Conservation (phyloP, 306 rosid species). For the Cucumis melo region DNA sequence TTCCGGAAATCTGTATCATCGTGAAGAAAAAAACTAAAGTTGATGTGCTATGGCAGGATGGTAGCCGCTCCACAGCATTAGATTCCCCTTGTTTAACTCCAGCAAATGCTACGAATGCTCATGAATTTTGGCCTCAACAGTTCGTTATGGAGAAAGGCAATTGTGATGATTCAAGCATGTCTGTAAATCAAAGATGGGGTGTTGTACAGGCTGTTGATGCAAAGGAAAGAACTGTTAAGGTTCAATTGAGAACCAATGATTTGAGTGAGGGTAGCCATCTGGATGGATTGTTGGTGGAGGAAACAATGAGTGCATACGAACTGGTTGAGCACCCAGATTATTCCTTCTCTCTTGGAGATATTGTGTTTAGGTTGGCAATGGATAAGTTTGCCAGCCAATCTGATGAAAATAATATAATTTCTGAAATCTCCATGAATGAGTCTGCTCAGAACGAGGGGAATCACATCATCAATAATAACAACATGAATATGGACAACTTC, state of each 20-base stretch:
- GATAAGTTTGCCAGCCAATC: constrained; percentile 37
- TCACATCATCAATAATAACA: constrained; percentile 20
- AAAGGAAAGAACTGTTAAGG: constrained; percentile 69
- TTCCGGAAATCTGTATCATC: constrained; percentile 43
- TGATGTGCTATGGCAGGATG: constrained; percentile 83
- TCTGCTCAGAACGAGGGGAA: constrained; percentile 20
- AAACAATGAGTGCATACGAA: constrained; percentile 85
- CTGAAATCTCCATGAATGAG: constrained; percentile 15
- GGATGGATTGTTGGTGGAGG: constrained; percentile 37
- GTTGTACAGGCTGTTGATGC: constrained; percentile 72
- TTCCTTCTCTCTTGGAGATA: constrained; percentile 65
- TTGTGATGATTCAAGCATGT: constrained; percentile 44
- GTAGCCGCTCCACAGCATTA: constrained; percentile 39
- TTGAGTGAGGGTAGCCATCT: constrained; percentile 18
- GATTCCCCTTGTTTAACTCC: constrained; percentile 58
- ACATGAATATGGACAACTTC: constrained; percentile 26
- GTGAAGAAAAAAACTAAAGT: constrained; percentile 72
- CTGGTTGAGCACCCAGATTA: constrained; percentile 81
- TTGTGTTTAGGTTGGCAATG: constrained; percentile 57
- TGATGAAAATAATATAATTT: constrained; percentile 18
- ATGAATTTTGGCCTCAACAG: constrained; percentile 93
- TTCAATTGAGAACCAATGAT: constrained; percentile 45
- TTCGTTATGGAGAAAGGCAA: constrained; percentile 65
- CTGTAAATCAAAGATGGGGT: constrained; percentile 65
- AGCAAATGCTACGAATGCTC: constrained; percentile 47